These are phyloP conservation scores for Aeschynomene evenia DNA, from an alignment of 306 rosid genomes.

Conservation along the genomic window DNA sequence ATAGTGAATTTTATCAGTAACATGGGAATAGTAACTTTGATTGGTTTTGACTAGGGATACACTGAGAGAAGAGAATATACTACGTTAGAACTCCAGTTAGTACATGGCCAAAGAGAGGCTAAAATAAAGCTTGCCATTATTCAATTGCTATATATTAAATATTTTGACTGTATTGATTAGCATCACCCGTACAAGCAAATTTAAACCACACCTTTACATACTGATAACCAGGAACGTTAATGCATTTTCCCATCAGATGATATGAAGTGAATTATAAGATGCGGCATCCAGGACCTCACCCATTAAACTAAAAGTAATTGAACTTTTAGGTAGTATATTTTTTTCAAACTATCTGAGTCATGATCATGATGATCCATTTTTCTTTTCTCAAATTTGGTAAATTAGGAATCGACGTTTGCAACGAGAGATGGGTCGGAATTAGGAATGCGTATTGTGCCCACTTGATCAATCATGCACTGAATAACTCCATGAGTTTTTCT, in stretches of 20 bases:
- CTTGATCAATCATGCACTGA: constrained; percentile 62
- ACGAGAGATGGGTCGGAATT: too few relatives aligned
- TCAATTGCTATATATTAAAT: too few relatives aligned
- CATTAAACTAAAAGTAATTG: constrained; percentile 9
- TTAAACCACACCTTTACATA: constrained; percentile 44
- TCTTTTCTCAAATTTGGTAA: background rate
- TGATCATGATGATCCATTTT: background rate
- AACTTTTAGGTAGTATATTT: constrained; percentile 26
- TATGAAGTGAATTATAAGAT: constrained; percentile 1
- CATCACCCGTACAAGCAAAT: constrained; percentile 22
- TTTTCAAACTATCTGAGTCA: background rate
- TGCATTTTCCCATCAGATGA: constrained; percentile 32
- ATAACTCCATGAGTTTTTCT: too few relatives aligned
- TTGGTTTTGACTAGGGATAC: constrained; percentile 39
- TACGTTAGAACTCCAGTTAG: constrained; percentile 22
- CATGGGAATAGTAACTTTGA: too few relatives aligned
- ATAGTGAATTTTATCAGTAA: too few relatives aligned
- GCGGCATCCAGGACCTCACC: constrained; percentile 19
- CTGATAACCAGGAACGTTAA: constrained; percentile 33
- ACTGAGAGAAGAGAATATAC: constrained; percentile 19
- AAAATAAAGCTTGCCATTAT: too few relatives aligned
- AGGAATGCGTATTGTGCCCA: constrained; percentile 37
- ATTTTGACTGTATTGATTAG: too few relatives aligned
- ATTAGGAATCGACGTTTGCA: too few relatives aligned
- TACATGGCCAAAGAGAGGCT: constrained; percentile 7